Evolutionary conservation across 2,329 filamentous ascomycete species (phyloP).

Genomic region (Aspergillus brunneoviolaceus): DNA sequence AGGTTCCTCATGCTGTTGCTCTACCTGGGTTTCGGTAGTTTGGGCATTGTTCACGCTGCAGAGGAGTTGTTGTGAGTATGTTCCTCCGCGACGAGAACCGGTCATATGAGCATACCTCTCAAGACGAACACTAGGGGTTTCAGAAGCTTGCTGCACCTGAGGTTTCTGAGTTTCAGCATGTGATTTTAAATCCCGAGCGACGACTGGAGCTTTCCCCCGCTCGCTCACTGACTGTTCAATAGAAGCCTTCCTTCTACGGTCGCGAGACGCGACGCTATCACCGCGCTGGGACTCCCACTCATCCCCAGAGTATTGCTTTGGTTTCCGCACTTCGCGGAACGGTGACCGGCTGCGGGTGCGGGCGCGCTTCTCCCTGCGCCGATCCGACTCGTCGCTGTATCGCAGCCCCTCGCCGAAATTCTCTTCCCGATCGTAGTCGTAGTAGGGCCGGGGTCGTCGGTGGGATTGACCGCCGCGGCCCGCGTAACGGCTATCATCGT

Average conservation of each 20-base stretch:
- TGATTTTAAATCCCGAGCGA: conserved; percentile 59
- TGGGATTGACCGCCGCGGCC: conserved; percentile 42
- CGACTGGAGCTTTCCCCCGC: conserved; percentile 60
- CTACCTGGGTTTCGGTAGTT: conserved; percentile 21
- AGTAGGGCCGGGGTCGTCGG: conserved; percentile 44
- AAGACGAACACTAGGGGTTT: conserved; percentile 31
- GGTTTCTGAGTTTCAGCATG: conserved; percentile 69
- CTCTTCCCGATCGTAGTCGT: conserved; percentile 53
- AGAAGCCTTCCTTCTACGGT: conserved; percentile 49
- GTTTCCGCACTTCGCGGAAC: conserved; percentile 39
- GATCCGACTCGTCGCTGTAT: conserved; percentile 52
- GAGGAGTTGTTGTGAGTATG: conserved; percentile 12
- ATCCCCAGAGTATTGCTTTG: conserved; percentile 39
- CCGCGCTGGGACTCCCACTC: conserved; percentile 31
- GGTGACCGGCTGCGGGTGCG: conserved; percentile 57
- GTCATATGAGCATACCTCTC: conserved; percentile 43
- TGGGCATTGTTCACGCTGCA: conserved; percentile 19
- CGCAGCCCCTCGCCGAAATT: conserved; percentile 40
- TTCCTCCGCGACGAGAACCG: background rate
- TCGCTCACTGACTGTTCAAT: conserved; percentile 64
- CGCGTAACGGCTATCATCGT: conserved; percentile 37
- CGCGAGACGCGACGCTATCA: conserved; percentile 28
- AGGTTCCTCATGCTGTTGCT: conserved; percentile 53
- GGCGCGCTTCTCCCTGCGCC: conserved; percentile 54
- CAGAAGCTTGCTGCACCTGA: conserved; percentile 54